phyloP scores from a whole-genome alignment of 495 filamentous ascomycete species.

The Penicillium atrosanguineum region DNA sequence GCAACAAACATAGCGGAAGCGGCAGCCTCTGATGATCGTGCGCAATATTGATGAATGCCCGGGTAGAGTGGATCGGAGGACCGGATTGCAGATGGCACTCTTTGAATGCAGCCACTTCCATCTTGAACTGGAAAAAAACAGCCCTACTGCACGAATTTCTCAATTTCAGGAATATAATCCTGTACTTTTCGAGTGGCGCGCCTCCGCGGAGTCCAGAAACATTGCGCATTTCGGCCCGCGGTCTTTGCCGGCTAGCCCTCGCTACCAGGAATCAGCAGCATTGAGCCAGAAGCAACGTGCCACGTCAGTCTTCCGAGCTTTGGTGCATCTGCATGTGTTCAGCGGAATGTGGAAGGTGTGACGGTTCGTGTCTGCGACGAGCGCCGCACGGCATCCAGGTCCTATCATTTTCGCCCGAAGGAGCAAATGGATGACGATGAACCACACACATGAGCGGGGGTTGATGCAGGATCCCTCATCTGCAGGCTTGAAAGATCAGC shows the following conservation, averaged over 20 bases:
- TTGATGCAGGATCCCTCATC: conserved; percentile 44
- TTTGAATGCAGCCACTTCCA: conserved; percentile 14
- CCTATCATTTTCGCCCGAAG: conserved; percentile 39
- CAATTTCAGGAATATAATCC: conserved; percentile 12
- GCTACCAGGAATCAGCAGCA: conserved; percentile 25
- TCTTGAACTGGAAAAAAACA: conserved; percentile 7
- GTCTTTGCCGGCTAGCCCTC: conserved; percentile 26
- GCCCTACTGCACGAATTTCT: conserved; percentile 11
- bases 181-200: conserved; percentile 12
- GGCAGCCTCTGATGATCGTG: conserved; percentile 28
- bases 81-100: conserved; percentile 5
- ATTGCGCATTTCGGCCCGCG: conserved; percentile 26
- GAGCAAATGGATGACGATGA: conserved; percentile 30
- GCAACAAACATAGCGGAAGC: conserved; percentile 18
- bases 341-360: conserved; percentile 41
- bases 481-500: conserved; percentile 50
- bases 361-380: conserved; percentile 42
- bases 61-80: conserved; percentile 8
- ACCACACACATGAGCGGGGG: conserved; percentile 45
- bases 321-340: conserved; percentile 48
- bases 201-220: conserved; percentile 12
- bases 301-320: conserved; percentile 50
- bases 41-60: conserved; percentile 15
- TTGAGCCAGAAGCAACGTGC: conserved; percentile 41
- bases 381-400: conserved; percentile 30